Evolutionary conservation across 768 basidiomycete species (phyloP).

Genomic region (Tylopilus subfusipes): DNA sequence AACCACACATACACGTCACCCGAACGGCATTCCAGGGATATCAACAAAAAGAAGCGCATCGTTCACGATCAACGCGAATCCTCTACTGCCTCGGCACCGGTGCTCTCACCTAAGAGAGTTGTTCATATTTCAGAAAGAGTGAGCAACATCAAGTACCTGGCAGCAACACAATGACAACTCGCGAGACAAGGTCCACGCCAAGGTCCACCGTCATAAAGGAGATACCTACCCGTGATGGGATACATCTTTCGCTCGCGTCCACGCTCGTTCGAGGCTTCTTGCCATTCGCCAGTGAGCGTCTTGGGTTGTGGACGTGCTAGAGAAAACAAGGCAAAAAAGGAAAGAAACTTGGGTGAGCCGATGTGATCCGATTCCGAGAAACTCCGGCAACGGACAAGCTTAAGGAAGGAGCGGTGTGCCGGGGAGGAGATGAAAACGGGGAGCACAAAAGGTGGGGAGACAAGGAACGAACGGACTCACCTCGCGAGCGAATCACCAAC

Average conservation of each 20-base stretch:
- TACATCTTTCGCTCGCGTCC: conserved; percentile 80
- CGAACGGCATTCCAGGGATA: neutral
- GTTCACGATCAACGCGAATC: neutral
- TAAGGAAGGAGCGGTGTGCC: no score
- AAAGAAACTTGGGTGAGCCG: neutral
- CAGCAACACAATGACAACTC: neutral
- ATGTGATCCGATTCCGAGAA: neutral
- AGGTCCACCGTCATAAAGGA: no score
- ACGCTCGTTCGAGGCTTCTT: conserved; percentile 86
- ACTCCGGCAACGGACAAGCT: neutral
- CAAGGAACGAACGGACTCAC: conserved; percentile 44
- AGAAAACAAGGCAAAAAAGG: neutral
- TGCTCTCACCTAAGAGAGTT: conserved; percentile 2
- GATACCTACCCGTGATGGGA: conserved; percentile 74
- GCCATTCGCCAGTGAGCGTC: conserved; percentile 88
- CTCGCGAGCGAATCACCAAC: conserved; percentile 46
- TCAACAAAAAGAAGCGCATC: neutral
- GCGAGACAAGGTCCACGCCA: neutral
- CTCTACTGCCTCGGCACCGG: neutral
- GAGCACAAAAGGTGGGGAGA: no score
- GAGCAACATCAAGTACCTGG: no score
- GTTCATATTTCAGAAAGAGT: neutral
- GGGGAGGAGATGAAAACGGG: no score
- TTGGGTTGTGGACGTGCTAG: conserved; percentile 70
- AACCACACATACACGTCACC: no score